phyloP scores from a whole-genome alignment of 768 basidiomycete genomes.

The Rhizopogon roseolus region DNA sequence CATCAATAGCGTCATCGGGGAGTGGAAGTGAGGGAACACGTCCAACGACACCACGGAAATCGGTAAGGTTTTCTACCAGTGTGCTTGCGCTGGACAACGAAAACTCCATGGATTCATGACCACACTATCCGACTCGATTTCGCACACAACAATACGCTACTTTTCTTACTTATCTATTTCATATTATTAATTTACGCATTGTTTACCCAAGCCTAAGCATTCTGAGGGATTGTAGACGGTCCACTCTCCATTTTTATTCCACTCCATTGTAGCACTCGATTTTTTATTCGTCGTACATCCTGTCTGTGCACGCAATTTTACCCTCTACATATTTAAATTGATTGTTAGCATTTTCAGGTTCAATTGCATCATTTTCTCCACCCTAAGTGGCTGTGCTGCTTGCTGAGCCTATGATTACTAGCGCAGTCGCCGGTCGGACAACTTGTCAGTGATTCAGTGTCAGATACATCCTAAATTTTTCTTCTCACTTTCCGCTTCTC shows the following conservation, averaged over 20 bases:
- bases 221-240: background rate
- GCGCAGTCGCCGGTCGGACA: too few relatives aligned
- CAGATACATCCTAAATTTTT: conserved; percentile 1
- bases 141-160: background rate
- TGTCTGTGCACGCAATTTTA: background rate
- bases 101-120: background rate
- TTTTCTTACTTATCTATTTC: conserved; percentile 1
- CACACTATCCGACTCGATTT: background rate
- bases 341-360: too few relatives aligned
- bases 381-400: background rate
- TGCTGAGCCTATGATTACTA: too few relatives aligned
- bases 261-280: conserved; percentile 21
- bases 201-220: background rate
- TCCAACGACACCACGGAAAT: conserved; percentile 48
- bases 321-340: background rate
- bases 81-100: conserved; percentile 25
- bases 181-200: background rate
- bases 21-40: conserved; percentile 27
- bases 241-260: conserved; percentile 13
- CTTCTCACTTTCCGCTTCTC: background rate
- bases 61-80: conserved; percentile 56
- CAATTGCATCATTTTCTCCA: too few relatives aligned
- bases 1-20: conserved; percentile 26
- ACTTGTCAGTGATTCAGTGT: too few relatives aligned
- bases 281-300: background rate